These are phyloP conservation scores for Colletotrichum sp. DNA, from an alignment of 2,329 filamentous ascomycete species.

Conservation along the genomic window DNA sequence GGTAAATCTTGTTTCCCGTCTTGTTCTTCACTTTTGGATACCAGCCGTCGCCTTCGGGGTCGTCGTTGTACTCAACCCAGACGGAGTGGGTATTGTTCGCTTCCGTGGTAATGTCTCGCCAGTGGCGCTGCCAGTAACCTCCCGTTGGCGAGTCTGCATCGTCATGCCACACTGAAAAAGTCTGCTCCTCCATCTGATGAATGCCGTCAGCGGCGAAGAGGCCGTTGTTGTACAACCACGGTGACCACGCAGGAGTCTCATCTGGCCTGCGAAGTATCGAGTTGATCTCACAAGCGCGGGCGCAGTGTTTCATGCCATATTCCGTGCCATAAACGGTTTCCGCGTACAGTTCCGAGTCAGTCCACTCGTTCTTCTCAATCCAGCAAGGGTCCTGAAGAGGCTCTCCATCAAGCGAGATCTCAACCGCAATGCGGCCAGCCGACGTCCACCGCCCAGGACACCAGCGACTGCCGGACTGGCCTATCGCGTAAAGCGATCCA, in stretches of 20 bases:
- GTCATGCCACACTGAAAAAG: conserved; percentile 26
- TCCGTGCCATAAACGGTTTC: conserved; percentile 26
- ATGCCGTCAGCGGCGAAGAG: conserved; percentile 21
- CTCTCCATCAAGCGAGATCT: conserved; percentile 19
- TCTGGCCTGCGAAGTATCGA: conserved; percentile 7
- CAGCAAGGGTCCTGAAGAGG: conserved; percentile 25
- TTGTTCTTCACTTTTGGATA: conserved; percentile 22
- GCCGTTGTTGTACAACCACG: conserved; percentile 26
- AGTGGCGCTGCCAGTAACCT: conserved; percentile 29
- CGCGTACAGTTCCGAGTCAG: conserved; percentile 17
- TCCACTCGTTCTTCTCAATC: conserved; percentile 25
- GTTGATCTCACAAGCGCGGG: conserved; percentile 22
- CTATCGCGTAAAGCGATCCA: conserved; percentile 23
- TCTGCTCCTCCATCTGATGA: conserved; percentile 29
- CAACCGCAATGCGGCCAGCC: conserved; percentile 22
- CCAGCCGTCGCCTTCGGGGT: conserved; percentile 22
- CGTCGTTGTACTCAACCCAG: conserved; percentile 27
- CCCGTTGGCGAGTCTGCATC: conserved; percentile 22
- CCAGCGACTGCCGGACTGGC: conserved; percentile 22
- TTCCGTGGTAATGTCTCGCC: conserved; percentile 27
- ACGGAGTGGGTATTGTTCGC: conserved; percentile 24
- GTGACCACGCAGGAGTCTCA: conserved; percentile 24
- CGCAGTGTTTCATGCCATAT: conserved; percentile 26
- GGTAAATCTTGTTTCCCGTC: conserved; percentile 25
- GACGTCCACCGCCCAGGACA: conserved; percentile 16